Evolutionary conservation across 148 eudicot genomes (phyloP), one percentile per base, ranked within the genome.

Genomic region (Silene conica): DNA sequence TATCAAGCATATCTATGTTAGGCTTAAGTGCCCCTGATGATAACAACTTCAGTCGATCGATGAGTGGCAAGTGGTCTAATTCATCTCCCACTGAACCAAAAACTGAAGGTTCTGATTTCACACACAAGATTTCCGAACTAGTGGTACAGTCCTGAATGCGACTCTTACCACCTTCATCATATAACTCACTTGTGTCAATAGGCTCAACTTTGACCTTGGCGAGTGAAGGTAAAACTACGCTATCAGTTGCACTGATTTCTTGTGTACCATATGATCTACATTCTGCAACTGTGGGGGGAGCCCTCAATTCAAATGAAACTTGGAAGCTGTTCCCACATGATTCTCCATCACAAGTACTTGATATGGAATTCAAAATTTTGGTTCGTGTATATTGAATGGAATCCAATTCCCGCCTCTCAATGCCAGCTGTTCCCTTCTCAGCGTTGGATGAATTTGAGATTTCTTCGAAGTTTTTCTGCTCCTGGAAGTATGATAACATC

Each of bases 11-110:
- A 50, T 70, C 65, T 26, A 75, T 66, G 58, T 55, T 68, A 41
- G 83, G 75, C 25, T 31, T 69, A 25, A 78, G 69, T 56, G 72
- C 66, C 74, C 82, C 85, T 13, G 87, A 71, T 56, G 86, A 76
- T 63, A 89, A 61, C 88, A 88, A 75, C 76, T 81, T 84, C 78
- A 90, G 75, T 52, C 99, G 86, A 52, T 87, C 88, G n/a, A 78
- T 43, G n/a, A 96, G 84, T 74, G 88, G 72, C 82, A 95, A 74
- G 79, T 92, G 88, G 72, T 90, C 97, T 25, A 86, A 56, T 46
- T 86, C 82, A 81, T 90, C 96, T 45, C 45, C 83, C 70, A 56
- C 23, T 72, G 64, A 69, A 60, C 75, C 82, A 78, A 82, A 76
- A 34, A 22, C 57, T 54, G 56, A 78, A 34, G 68, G 74, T 81